Evolutionary conservation across 2,329 filamentous ascomycete genomes (phyloP).

Genomic region (Aureobasidium sp.): DNA sequence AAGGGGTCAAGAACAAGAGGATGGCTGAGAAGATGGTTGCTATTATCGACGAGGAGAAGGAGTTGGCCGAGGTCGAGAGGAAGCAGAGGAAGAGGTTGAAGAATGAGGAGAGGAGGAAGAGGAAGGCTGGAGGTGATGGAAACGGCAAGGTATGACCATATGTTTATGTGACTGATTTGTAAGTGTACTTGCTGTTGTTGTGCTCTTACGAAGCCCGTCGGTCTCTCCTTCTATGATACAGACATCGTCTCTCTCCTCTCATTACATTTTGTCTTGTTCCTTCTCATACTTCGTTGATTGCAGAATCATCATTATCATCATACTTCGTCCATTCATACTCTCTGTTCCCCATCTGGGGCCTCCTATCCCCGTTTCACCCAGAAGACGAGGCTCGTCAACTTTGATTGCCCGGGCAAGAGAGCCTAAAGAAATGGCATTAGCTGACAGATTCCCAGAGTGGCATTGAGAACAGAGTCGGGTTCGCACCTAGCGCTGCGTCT

Average conservation of each 20-base stretch:
- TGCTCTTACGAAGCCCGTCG: neutral
- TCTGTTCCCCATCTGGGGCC: neutral
- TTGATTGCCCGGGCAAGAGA: neutral
- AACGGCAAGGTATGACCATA: neutral
- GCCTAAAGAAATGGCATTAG: neutral
- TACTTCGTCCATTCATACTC: neutral
- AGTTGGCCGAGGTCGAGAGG: constrained; percentile 35
- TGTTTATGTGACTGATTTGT: neutral
- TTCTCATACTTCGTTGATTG: neutral
- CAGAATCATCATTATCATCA: neutral
- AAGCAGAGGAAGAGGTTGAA: constrained; percentile 17
- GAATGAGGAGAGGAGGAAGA: constrained; percentile 15
- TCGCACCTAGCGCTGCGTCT: neutral
- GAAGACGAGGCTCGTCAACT: neutral
- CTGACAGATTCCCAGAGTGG: neutral
- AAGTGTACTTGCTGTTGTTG: neutral
- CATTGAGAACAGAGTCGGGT: neutral
- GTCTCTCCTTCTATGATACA: neutral
- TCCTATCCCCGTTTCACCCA: neutral
- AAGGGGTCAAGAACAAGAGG: constrained; percentile 25
- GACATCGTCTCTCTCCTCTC: neutral
- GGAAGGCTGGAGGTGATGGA: constrained; percentile 11
- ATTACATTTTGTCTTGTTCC: neutral
- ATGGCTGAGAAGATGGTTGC: constrained; percentile 38
- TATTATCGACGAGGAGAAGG: constrained; percentile 43